Evolutionary conservation across 371 early-diverging fungal species (phyloP).

Genomic region (Apophysomyces ossiformis): DNA sequence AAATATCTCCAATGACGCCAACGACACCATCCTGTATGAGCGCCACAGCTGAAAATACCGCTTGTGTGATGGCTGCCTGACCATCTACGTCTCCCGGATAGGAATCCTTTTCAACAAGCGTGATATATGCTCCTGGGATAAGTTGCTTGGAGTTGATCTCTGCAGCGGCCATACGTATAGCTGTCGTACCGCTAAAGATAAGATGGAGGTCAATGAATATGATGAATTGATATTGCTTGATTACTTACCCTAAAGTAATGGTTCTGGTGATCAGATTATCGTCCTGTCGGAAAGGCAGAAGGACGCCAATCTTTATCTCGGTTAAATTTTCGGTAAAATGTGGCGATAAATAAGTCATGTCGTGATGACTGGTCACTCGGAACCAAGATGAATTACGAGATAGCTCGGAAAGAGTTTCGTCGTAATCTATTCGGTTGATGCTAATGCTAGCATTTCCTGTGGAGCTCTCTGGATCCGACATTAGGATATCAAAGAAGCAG

Average conservation of each 20-base stretch:
- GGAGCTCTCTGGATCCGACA: not conserved
- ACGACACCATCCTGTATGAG: slow-evolving; percentile 36
- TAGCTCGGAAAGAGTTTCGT: not conserved
- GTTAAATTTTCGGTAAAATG: not conserved
- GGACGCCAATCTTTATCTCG: slow-evolving; percentile 30
- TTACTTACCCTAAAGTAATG: slow-evolving; percentile 19
- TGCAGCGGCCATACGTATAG: slow-evolving; percentile 38
- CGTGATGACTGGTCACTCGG: not conserved
- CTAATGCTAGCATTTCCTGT: not conserved
- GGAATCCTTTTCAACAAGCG: slow-evolving; percentile 46
- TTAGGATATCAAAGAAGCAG: not conserved
- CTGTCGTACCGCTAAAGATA: slow-evolving; percentile 36
- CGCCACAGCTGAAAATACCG: slow-evolving; percentile 43
- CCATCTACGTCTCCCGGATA: slow-evolving; percentile 37
- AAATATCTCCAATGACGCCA: slow-evolving; percentile 46
- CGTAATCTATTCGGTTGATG: not conserved
- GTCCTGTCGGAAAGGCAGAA: slow-evolving; percentile 18
- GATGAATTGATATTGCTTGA: not conserved
- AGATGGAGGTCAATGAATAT: not conserved
- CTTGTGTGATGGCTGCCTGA: slow-evolving; percentile 30
- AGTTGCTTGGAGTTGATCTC: slow-evolving; percentile 40
- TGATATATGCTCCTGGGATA: slow-evolving; percentile 44
- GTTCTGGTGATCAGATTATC: slow-evolving; percentile 13
- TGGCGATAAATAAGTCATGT: not conserved
- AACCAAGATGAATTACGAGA: not conserved